Percentiles rank a stretch among this genome's conserved stretches.
phyloP scores from a whole-genome alignment of 164 flowering plant species.

The Chimonanthus praecox region DNA sequence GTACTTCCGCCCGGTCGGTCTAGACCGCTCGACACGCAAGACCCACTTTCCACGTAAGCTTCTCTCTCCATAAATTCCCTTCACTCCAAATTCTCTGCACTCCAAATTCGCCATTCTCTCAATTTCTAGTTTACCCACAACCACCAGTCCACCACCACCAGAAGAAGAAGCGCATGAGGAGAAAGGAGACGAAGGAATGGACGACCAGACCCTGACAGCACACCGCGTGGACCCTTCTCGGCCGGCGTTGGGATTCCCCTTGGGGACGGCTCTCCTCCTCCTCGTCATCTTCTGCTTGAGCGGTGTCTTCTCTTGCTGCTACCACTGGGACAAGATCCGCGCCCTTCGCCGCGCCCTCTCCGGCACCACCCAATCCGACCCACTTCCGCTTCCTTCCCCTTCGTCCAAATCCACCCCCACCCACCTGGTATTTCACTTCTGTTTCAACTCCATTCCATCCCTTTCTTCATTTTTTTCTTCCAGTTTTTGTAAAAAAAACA shows the following conservation, averaged over 20 bases:
- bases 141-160: too few species aligned
- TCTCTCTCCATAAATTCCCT: too few species aligned
- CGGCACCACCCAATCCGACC: slow-evolving; percentile 16
- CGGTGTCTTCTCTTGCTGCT: slow-evolving; percentile 89
- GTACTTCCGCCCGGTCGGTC: too few species aligned
- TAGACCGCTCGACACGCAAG: too few species aligned
- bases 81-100: too few species aligned
- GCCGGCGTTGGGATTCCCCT: slow-evolving; percentile 86
- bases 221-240: slow-evolving; percentile 42
- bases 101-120: too few species aligned
- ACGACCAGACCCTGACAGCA: background rate
- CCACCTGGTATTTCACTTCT: slow-evolving; percentile 26
- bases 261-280: slow-evolving; percentile 75
- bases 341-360: slow-evolving; percentile 49
- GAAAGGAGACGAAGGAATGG: background rate
- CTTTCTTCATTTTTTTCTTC: too few species aligned
- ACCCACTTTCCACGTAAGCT: too few species aligned
- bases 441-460: too few species aligned
- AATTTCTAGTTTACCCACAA: too few species aligned
- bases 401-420: slow-evolving; percentile 39
- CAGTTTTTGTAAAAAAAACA: background rate
- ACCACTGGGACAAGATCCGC: slow-evolving; percentile 89
- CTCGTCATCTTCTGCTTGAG: slow-evolving; percentile 69
- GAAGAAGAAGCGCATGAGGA: background rate
- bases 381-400: slow-evolving; percentile 20